phyloP scores from a whole-genome alignment of 2,329 filamentous ascomycete species.

The Colletotrichum sp. region DNA sequence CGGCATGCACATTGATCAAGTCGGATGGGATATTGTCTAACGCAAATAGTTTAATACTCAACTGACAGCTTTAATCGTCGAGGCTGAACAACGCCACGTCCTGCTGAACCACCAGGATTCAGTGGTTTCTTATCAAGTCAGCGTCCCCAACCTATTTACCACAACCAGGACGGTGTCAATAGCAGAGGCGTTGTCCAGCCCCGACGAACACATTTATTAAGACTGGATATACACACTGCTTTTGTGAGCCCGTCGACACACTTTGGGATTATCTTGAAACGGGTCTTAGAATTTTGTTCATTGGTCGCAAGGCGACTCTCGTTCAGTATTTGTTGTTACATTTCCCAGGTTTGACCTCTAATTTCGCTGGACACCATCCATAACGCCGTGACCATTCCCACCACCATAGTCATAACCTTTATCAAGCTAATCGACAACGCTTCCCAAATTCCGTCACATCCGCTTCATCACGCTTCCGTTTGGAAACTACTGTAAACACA shows the following conservation, averaged over 20 bases:
- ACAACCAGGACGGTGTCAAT: too few relatives aligned
- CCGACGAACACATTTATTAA: too few relatives aligned
- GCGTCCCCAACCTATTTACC: too few relatives aligned
- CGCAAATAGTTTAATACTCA: neutral
- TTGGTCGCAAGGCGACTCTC: neutral
- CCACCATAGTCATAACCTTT: neutral
- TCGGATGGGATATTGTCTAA: neutral
- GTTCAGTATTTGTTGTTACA: slow-evolving; percentile 1
- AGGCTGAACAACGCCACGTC: too few relatives aligned
- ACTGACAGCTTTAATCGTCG: neutral
- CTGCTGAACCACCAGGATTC: too few relatives aligned
- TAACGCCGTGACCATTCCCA: neutral
- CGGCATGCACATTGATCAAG: neutral
- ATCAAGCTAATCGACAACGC: slow-evolving; percentile 16
- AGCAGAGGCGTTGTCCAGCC: too few relatives aligned
- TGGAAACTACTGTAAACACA: slow-evolving; percentile 4
- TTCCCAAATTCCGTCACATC: neutral
- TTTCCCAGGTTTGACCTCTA: neutral
- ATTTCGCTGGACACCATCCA: neutral
- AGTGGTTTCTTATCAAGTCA: too few relatives aligned
- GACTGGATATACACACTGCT: neutral
- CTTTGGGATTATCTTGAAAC: neutral
- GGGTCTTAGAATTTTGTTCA: neutral
- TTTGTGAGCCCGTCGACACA: neutral
- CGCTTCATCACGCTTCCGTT: slow-evolving; percentile 7